Conservation (phyloP, 2,329 filamentous ascomycete species). For the Sporothrix brasiliensis region DNA sequence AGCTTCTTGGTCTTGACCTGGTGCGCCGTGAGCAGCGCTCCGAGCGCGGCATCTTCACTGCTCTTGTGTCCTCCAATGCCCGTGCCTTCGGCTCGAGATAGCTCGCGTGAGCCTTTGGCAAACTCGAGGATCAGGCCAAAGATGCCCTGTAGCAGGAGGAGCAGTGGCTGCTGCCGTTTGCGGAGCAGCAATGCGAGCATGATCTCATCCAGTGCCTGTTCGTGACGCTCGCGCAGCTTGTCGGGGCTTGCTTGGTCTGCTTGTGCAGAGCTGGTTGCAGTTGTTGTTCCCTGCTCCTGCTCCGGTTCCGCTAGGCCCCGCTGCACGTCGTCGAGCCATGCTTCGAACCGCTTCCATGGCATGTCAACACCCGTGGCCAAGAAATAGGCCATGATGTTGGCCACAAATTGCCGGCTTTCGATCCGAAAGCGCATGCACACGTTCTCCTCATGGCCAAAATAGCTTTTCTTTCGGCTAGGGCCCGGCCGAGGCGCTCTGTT, state of each 20-base stretch:
- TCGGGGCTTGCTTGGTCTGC: slow-evolving; percentile 59
- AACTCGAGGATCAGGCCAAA: slow-evolving; percentile 74
- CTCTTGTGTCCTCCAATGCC: slow-evolving; percentile 26
- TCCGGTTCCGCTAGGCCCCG: slow-evolving; percentile 54
- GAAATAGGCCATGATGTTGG: slow-evolving; percentile 73
- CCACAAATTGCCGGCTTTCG: slow-evolving; percentile 79
- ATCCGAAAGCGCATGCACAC: slow-evolving; percentile 63
- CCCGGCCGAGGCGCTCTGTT: not conserved
- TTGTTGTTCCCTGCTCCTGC: slow-evolving; percentile 11
- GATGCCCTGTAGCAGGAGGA: slow-evolving; percentile 74
- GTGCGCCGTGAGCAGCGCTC: slow-evolving; percentile 38
- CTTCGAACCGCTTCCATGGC: slow-evolving; percentile 72
- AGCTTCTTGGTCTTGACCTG: slow-evolving; percentile 47
- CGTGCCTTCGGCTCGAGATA: slow-evolving; percentile 37
- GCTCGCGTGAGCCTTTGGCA: slow-evolving; percentile 55
- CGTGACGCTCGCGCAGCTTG: slow-evolving; percentile 69
- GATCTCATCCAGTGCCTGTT: slow-evolving; percentile 73
- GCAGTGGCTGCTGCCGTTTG: slow-evolving; percentile 72
- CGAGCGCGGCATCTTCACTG: not conserved
- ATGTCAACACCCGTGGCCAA: slow-evolving; percentile 75
- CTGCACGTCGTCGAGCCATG: slow-evolving; percentile 66
- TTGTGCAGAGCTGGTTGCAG: slow-evolving; percentile 39
- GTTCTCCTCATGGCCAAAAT: not conserved
- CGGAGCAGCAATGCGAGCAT: slow-evolving; percentile 72
- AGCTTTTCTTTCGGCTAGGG: not conserved